Percentiles rank a stretch among this genome's conserved stretches.
phyloP scores from a whole-genome alignment of 805 yeast genomes.

The Wickerhamiella sergipiensis region DNA sequence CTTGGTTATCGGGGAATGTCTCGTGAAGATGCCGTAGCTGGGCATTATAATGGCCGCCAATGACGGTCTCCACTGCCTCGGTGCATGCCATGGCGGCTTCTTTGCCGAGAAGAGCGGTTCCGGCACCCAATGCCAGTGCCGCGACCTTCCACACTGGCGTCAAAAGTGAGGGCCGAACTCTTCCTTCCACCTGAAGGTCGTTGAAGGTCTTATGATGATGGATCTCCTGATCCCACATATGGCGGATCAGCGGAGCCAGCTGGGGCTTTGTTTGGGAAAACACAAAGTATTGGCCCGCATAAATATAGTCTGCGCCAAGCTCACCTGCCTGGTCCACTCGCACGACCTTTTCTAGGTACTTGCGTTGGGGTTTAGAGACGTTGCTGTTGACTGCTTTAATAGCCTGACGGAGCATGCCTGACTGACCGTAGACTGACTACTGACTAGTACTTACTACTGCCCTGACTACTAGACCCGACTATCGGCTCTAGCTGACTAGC shows the following conservation, averaged over 20 bases:
- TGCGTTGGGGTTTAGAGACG: constrained; percentile 15
- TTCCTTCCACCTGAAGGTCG: constrained; percentile 50
- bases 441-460: too few species aligned
- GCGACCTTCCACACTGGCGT: constrained; percentile 93
- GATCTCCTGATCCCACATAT: constrained; percentile 98
- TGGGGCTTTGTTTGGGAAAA: constrained; percentile 58
- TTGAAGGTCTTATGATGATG: constrained; percentile 84
- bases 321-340: constrained; percentile 98
- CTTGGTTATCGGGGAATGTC: constrained; percentile 47
- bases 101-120: constrained; percentile 74
- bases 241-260: constrained; percentile 65
- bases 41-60: constrained; percentile 88
- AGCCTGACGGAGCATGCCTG: constrained; percentile 8
- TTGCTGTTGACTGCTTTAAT: constrained; percentile 17
- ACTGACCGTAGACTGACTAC: too few species aligned
- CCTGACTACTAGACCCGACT: too few species aligned
- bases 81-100: constrained; percentile 99
- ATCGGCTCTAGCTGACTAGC: too few species aligned
- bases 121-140: constrained; percentile 73
- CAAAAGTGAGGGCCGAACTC: constrained; percentile 82
- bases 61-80: constrained; percentile 95
- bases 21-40: constrained; percentile 68
- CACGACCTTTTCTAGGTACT: constrained; percentile 27
- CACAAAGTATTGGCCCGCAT: constrained; percentile 77
- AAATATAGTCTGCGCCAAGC: constrained; percentile 86